A percentile compares a stretch with the other conserved stretches of the same genome.
Evolutionary conservation across 2,329 filamentous ascomycete genomes (phyloP).

Genomic region (Dactylellina drechsleri): DNA sequence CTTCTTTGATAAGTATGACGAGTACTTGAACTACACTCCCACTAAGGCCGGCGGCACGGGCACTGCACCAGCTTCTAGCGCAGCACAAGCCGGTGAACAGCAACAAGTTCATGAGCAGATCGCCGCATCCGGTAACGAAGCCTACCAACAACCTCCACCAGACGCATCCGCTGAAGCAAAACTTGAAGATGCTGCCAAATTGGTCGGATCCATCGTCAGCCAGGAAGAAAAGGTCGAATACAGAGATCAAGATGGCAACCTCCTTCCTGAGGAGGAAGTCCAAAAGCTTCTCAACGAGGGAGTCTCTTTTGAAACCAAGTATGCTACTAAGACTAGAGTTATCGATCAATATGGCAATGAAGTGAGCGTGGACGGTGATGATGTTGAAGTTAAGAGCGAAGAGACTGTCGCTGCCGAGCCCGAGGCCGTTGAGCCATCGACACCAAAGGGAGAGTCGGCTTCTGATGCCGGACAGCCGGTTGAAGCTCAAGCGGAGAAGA

Average conservation of each 20-base stretch:
- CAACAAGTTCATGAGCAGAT: slow-evolving; percentile 31
- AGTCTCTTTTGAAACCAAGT: slow-evolving; percentile 93
- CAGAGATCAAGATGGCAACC: slow-evolving; percentile 90
- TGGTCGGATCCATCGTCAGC: slow-evolving; percentile 62
- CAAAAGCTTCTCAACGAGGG: slow-evolving; percentile 81
- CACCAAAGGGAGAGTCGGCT: slow-evolving; percentile 14
- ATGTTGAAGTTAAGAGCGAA: slow-evolving; percentile 40
- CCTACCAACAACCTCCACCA: slow-evolving; percentile 22
- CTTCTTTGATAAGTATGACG: slow-evolving; percentile 66
- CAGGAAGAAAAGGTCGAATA: slow-evolving; percentile 90
- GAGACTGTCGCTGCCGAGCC: slow-evolving; percentile 27
- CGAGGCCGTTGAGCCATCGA: slow-evolving; percentile 51
- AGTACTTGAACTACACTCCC: slow-evolving; percentile 46
- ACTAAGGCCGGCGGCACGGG: slow-evolving; percentile 37
- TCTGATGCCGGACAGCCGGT: slow-evolving; percentile 10
- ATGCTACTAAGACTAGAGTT: slow-evolving; percentile 90
- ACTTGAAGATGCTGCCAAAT: slow-evolving; percentile 56
- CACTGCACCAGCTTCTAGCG: slow-evolving; percentile 19
- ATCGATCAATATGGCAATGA: slow-evolving; percentile 84
- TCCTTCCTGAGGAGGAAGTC: slow-evolving; percentile 85
- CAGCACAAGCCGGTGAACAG: slow-evolving; percentile 39
- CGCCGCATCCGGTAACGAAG: slow-evolving; percentile 42
- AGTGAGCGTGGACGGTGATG: slow-evolving; percentile 65
- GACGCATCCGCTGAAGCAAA: slow-evolving; percentile 33
- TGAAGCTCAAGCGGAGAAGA: slow-evolving; percentile 34